Evolutionary conservation across 305 asterid genomes (phyloP), one percentile per base, ranked within the genome.

Genomic region (Fraxinus xanthoxyloides): DNA sequence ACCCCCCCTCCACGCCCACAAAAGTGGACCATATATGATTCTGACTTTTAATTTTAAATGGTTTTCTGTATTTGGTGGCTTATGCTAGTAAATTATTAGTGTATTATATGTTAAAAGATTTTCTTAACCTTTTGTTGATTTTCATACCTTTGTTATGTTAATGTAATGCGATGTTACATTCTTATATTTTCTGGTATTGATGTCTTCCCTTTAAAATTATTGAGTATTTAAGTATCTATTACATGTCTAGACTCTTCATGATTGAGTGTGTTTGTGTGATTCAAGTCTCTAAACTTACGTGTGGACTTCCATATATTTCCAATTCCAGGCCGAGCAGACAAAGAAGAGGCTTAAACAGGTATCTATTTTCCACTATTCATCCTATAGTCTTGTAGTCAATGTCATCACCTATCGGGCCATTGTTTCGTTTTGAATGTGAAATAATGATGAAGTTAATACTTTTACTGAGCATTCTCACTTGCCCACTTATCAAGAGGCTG

Each of bases 281-380:
- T 79, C 54, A 26, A 54, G 63, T 77, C 30, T 78, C 75, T 35
- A 77, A 82, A 30, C 79, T 81, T 86, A 72, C 77, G 61, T 76
- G 82, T 77, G 78, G 46, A 74, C 24, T 79, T 72, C 19, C 78
- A 1, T 30, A 35, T 43, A 67, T 85, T 85, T 77, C 75, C 72
- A 74, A 78, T 91, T 84, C 65, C 98, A 95, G 99, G 97, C 87
- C 6, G 93, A 88, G 78, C 82, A 86, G 86, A 92, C 82, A 13
- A 89, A 87, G 90, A 89, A 87, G 85, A 90, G 97, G 85, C 89
- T 81, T 70, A 87, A 89, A 84, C 93, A 91, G 97, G 99, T 94
- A 90, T 65, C 78, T 65, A 34, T 15, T 69, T 69, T 69, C 75
- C 23, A 69, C 40, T 30, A 9, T 69, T 40, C 10, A 12, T 69